These are phyloP conservation scores for Fusarium citri DNA, from an alignment of 2,329 filamentous ascomycete species.

Conservation along the genomic window DNA sequence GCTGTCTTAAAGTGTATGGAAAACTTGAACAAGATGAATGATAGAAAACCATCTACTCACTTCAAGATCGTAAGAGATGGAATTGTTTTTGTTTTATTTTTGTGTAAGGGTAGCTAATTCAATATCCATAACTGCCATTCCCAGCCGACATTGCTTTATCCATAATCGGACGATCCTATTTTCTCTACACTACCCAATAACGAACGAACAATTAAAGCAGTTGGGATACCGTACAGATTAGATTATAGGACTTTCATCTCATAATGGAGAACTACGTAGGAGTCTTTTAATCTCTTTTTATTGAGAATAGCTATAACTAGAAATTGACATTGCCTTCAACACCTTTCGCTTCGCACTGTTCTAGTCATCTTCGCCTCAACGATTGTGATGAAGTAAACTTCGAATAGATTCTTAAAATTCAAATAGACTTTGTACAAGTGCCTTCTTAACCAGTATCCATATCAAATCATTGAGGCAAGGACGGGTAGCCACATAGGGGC, in stretches of 20 bases:
- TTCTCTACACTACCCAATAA: not conserved
- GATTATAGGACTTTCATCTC: not conserved
- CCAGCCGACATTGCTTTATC: not conserved
- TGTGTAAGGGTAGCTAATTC: not conserved
- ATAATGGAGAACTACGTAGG: not conserved
- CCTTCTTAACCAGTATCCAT: not conserved
- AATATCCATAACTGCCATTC: not conserved
- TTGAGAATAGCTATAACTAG: not conserved
- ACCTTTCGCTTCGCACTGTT: slow-evolving; percentile 8
- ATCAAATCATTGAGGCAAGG: not conserved
- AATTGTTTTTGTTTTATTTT: too few species aligned
- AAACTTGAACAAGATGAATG: not conserved
- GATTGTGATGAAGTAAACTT: not conserved
- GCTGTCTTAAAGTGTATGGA: not conserved
- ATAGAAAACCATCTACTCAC: not conserved
- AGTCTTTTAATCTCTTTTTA: slow-evolving; percentile 1
- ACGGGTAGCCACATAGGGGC: not conserved
- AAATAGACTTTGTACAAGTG: slow-evolving; percentile 3
- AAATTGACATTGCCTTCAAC: slow-evolving; percentile 6
- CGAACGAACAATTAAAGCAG: not conserved
- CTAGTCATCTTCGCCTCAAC: not conserved
- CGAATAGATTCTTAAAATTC: not conserved
- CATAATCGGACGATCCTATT: not conserved
- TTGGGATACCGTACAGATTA: too few species aligned
- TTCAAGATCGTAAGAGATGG: not conserved